phyloP scores from a whole-genome alignment of 2,329 filamentous ascomycete genomes.

The Penicillium sp. region DNA sequence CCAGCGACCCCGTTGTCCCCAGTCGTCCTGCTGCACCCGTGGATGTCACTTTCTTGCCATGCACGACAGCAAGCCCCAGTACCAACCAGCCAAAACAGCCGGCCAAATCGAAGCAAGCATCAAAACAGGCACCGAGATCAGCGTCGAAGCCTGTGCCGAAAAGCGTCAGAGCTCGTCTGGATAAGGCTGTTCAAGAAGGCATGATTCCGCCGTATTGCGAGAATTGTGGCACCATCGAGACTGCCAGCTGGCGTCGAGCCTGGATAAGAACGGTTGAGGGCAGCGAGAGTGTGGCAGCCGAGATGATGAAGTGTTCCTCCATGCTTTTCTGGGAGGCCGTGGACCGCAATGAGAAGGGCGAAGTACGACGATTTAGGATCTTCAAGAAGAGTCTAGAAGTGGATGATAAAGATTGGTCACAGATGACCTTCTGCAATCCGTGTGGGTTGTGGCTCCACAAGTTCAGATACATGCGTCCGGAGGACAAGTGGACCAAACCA shows the following conservation, averaged over 20 bases:
- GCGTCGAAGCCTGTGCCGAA: constrained; percentile 63
- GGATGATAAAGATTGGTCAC: constrained; percentile 67
- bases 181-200: constrained; percentile 65
- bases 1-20: constrained; percentile 50
- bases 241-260: constrained; percentile 91
- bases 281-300: constrained; percentile 64
- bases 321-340: constrained; percentile 71
- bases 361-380: constrained; percentile 63
- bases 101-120: constrained; percentile 25
- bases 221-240: constrained; percentile 94
- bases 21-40: constrained; percentile 37
- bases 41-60: constrained; percentile 43
- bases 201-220: constrained; percentile 83
- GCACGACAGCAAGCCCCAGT: constrained; percentile 22
- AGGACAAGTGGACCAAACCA: constrained; percentile 71
- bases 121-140: constrained; percentile 31
- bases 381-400: constrained; percentile 69
- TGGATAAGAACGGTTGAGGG: constrained; percentile 75
- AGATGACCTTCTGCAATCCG: constrained; percentile 83
- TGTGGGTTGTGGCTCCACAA: constrained; percentile 95
- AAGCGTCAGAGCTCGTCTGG: constrained; percentile 54
- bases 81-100: constrained; percentile 15
- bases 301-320: constrained; percentile 67
- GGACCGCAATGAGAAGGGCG: constrained; percentile 59
- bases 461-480: constrained; percentile 76